Percentiles rank a stretch among this genome's conserved stretches.
phyloP scores from a whole-genome alignment of 192 early-diverging fungal genomes.

The Obelidium mucronatum region DNA sequence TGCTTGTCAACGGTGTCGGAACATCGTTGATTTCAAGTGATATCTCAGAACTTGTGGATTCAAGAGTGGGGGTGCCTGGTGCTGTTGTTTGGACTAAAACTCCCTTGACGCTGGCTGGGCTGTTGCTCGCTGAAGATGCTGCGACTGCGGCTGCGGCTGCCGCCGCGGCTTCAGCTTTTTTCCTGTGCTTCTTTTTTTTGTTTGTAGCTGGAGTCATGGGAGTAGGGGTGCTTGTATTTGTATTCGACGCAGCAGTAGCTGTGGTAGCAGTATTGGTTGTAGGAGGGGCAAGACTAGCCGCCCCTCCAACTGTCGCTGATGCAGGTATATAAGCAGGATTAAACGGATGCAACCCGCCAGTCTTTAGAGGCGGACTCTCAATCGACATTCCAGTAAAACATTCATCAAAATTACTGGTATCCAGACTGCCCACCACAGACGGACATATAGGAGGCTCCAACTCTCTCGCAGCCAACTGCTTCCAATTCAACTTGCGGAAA shows the following conservation, averaged over 20 bases:
- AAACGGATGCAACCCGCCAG: background rate
- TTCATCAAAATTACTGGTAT: constrained; percentile 77
- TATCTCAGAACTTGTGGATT: background rate
- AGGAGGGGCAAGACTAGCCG: background rate
- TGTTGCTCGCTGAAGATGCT: background rate
- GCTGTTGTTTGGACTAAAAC: background rate
- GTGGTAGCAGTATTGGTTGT: background rate
- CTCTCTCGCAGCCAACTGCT: constrained; percentile 40
- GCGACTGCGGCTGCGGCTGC: background rate
- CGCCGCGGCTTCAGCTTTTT: background rate
- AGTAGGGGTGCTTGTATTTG: background rate
- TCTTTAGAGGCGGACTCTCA: constrained; percentile 53
- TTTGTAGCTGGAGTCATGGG: background rate
- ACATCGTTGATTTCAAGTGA: background rate
- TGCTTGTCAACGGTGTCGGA: background rate
- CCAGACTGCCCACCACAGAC: constrained; percentile 51
- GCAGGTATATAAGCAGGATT: background rate
- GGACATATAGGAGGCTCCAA: constrained; percentile 50
- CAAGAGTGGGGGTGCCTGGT: background rate
- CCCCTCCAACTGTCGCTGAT: background rate
- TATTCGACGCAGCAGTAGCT: background rate
- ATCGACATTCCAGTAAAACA: constrained; percentile 73
- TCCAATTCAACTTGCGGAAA: constrained; percentile 73
- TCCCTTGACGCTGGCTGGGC: background rate
- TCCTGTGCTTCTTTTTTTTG: constrained; percentile 26